These are phyloP conservation scores for Usnea hakonensis DNA, from an alignment of 495 filamentous ascomycete species.

Conservation along the genomic window DNA sequence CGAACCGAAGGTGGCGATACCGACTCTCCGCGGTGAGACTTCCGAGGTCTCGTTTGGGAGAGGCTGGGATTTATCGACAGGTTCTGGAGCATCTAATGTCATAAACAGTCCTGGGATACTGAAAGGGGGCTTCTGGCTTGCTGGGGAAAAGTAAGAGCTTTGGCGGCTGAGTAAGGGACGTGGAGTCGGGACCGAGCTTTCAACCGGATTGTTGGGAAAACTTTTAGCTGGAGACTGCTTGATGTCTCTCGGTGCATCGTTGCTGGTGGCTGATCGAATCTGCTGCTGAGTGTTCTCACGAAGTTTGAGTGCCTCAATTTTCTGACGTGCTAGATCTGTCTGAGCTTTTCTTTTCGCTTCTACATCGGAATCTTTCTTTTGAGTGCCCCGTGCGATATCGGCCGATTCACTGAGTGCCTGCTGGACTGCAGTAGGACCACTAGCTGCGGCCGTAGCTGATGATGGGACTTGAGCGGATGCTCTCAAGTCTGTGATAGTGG, in stretches of 20 bases:
- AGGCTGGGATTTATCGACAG: not conserved
- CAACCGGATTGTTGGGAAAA: not conserved
- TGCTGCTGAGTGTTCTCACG: slow-evolving; percentile 33
- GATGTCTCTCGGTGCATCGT: not conserved
- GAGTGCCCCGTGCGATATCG: not conserved
- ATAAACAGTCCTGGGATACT: slow-evolving; percentile 50
- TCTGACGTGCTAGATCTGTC: slow-evolving; percentile 45
- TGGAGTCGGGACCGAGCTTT: not conserved
- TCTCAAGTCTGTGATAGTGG: slow-evolving; percentile 4
- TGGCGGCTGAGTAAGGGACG: slow-evolving; percentile 16
- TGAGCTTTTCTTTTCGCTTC: slow-evolving; percentile 50
- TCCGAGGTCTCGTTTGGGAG: not conserved
- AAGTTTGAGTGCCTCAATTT: slow-evolving; percentile 45
- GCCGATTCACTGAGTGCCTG: slow-evolving; percentile 4
- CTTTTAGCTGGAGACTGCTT: not conserved
- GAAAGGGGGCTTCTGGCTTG: slow-evolving; percentile 24
- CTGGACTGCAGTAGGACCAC: not conserved
- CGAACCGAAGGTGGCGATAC: not conserved
- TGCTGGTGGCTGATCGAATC: slow-evolving; percentile 2
- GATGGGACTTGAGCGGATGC: not conserved
- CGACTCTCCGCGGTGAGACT: not conserved
- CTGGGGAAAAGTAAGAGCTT: slow-evolving; percentile 21
- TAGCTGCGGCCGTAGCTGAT: not conserved
- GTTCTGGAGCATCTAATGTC: slow-evolving; percentile 26
- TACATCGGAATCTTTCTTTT: slow-evolving; percentile 22